Evolutionary conservation across 306 rosid genomes (phyloP).

Genomic region (Oxytropis ochrocephala): DNA sequence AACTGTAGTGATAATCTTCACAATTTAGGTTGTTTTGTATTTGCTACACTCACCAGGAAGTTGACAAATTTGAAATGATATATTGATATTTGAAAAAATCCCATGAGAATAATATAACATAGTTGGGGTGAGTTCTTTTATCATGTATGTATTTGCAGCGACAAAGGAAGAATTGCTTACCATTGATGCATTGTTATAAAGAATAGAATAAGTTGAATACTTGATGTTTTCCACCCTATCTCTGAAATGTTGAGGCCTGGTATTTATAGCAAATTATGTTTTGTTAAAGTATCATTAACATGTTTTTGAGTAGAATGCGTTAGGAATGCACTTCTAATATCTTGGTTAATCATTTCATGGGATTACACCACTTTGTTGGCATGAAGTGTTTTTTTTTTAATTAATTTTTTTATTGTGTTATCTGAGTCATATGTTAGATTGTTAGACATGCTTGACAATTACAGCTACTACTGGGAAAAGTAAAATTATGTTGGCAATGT

Average conservation of each 20-base stretch:
- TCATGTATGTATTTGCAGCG: neutral
- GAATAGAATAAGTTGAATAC: neutral
- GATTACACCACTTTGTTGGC: neutral
- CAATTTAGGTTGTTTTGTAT: constrained; percentile 18
- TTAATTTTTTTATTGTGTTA: neutral
- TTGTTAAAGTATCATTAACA: neutral
- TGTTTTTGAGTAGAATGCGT: neutral
- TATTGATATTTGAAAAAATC: neutral
- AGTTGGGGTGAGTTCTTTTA: neutral
- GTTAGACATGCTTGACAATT: neutral
- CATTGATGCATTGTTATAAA: neutral
- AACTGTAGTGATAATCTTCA: constrained; percentile 14
- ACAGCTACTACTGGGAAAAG: neutral
- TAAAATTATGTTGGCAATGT: neutral
- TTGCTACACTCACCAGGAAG: neutral
- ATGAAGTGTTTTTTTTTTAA: neutral
- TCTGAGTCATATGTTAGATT: neutral
- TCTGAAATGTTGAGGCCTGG: neutral
- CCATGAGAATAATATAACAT: neutral
- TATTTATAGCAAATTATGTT: neutral
- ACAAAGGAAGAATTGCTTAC: neutral
- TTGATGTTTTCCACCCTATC: neutral
- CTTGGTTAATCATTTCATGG: neutral
- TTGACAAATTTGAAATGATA: constrained; percentile 1
- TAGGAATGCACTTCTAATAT: neutral